These are phyloP conservation scores for Arthrobotrys sinensis DNA, from an alignment of 2,329 filamentous ascomycete species.

Conservation along the genomic window DNA sequence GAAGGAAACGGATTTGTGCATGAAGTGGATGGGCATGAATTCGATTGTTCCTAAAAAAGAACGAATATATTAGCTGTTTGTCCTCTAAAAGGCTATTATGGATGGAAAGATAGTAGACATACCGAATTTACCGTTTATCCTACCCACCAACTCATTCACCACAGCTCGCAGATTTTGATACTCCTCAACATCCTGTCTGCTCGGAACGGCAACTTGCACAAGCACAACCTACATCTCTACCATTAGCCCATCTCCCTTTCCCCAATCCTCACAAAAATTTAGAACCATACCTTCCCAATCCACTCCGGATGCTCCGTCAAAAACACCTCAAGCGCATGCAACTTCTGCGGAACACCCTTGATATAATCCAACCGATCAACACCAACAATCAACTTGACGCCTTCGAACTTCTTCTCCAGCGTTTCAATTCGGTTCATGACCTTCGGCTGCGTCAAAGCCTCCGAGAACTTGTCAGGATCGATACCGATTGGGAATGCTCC, in stretches of 20 bases:
- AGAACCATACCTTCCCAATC: conserved; percentile 84
- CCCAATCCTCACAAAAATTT: not conserved
- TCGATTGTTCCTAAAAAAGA: conserved; percentile 80
- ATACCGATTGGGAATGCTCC: conserved; percentile 98
- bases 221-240: conserved; percentile 73
- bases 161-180: conserved; percentile 96
- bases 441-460: conserved; percentile 86
- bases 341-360: conserved; percentile 97
- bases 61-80: conserved; percentile 50
- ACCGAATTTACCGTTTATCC: conserved; percentile 96
- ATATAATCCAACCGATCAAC: conserved; percentile 98
- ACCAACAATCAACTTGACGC: conserved; percentile 95
- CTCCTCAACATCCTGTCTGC: conserved; percentile 94
- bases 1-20: conserved; percentile 95
- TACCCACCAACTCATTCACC: conserved; percentile 95
- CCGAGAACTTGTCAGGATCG: conserved; percentile 94
- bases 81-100: not conserved
- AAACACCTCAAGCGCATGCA: conserved; percentile 96
- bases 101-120: conserved; percentile 61
- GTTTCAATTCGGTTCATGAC: conserved; percentile 89
- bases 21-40: conserved; percentile 99
- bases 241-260: not conserved
- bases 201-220: conserved; percentile 95
- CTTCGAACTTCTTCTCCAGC: conserved; percentile 90
- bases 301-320: conserved; percentile 96